Conservation (phyloP, 2,329 filamentous ascomycete species). For the Dactylellina leptospora region DNA sequence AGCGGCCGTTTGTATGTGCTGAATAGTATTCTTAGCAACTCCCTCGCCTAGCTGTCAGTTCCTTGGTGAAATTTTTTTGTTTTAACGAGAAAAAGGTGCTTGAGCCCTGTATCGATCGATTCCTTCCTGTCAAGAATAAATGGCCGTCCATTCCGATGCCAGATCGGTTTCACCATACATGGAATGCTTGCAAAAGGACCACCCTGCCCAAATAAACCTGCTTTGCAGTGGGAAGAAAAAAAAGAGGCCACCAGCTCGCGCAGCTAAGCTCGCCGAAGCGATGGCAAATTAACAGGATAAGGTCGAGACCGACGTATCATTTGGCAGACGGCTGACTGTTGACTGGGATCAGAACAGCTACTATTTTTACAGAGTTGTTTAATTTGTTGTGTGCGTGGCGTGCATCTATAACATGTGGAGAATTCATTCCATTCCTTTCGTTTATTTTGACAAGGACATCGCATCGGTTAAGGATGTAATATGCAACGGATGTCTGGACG, state of each 20-base stretch:
- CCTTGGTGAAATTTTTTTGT: constrained; percentile 6
- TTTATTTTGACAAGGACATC: constrained; percentile 37
- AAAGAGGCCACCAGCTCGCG: background rate
- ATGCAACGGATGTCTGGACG: constrained; percentile 8
- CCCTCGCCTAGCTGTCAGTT: constrained; percentile 23
- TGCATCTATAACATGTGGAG: constrained; percentile 38
- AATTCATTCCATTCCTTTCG: constrained; percentile 32
- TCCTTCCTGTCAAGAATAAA: constrained; percentile 38
- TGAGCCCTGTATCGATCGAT: constrained; percentile 45
- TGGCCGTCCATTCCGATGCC: constrained; percentile 48
- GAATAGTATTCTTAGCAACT: constrained; percentile 14
- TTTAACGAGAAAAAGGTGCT: constrained; percentile 16
- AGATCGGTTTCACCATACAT: constrained; percentile 47
- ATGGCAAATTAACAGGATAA: constrained; percentile 44
- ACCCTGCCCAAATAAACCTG: constrained; percentile 4
- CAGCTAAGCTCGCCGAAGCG: constrained; percentile 26
- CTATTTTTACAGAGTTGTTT: constrained; percentile 52
- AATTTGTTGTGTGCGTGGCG: constrained; percentile 49
- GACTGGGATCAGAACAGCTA: constrained; percentile 35
- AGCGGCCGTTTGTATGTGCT: constrained; percentile 51
- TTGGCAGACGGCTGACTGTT: constrained; percentile 45
- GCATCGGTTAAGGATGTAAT: constrained; percentile 24
- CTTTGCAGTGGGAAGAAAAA: background rate
- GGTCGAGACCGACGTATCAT: constrained; percentile 34
- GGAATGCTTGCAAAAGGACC: constrained; percentile 38